Percentiles rank a stretch among this genome's conserved stretches.
These are phyloP conservation scores for Silybum marianum DNA, from an alignment of 129 eudicot genomes.

Conservation along the genomic window DNA sequence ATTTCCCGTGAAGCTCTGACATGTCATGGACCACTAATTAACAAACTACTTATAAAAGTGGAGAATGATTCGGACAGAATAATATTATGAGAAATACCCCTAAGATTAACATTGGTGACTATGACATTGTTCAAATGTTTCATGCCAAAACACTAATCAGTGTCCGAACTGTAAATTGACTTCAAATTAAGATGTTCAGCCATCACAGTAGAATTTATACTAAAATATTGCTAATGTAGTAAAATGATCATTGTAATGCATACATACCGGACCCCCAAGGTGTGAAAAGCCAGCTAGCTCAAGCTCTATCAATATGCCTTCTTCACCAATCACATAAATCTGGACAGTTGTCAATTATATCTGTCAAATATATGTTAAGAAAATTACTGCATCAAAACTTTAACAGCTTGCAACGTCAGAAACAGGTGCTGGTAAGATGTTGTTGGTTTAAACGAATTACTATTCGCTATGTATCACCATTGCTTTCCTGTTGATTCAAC, in stretches of 20 bases:
- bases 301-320: slow-evolving; percentile 97
- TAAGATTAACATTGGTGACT: background rate
- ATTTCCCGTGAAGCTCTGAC: background rate
- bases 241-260: background rate
- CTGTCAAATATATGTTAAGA: slow-evolving; percentile 1
- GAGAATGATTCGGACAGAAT: background rate
- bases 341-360: slow-evolving; percentile 28
- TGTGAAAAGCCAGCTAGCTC: slow-evolving; percentile 91
- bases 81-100: background rate
- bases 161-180: background rate
- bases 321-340: slow-evolving; percentile 99
- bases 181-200: background rate
- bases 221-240: background rate
- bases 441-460: background rate
- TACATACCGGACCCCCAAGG: slow-evolving; percentile 97
- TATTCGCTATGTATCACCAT: slow-evolving; percentile 4
- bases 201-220: background rate
- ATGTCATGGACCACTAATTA: background rate
- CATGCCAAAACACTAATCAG: slow-evolving; percentile 8
- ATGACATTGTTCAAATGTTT: background rate
- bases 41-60: background rate
- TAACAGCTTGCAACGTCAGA: background rate
- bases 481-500: background rate
- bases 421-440: slow-evolving; percentile 12
- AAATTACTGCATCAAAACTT: background rate